phyloP scores from a whole-genome alignment of 345 rosid species.

The Boechera retrofracta region DNA sequence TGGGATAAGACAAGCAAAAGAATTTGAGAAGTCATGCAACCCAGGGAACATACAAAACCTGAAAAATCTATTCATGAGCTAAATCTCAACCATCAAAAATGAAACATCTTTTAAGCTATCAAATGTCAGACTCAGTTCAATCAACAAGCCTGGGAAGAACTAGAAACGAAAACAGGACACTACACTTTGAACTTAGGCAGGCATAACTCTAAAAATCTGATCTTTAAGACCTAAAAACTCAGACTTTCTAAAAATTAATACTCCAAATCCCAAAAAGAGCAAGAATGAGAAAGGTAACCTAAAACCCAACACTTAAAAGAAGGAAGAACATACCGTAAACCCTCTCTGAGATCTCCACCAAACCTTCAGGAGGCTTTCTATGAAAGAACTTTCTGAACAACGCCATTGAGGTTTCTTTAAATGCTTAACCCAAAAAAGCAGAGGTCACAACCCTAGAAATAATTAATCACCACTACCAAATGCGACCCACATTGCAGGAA shows the following conservation, averaged over 20 bases:
- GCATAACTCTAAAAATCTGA: not conserved
- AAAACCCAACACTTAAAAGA: conserved; percentile 32
- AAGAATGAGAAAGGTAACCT: not conserved
- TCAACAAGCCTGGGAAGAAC: not conserved
- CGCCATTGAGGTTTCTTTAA: conserved; percentile 58
- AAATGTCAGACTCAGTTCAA: not conserved
- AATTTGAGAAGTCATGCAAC: not conserved
- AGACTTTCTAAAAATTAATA: not conserved
- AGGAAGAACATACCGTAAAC: conserved; percentile 63
- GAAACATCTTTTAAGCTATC: conserved; percentile 25
- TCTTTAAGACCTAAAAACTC: not conserved
- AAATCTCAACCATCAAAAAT: conserved; percentile 3
- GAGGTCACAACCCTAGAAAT: conserved; percentile 25
- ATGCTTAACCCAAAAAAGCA: conserved; percentile 26
- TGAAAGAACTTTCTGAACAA: conserved; percentile 74
- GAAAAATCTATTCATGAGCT: conserved; percentile 4
- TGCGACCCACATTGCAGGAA: conserved; percentile 37
- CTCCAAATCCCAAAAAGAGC: not conserved
- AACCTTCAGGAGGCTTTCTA: conserved; percentile 78
- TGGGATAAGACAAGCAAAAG: not conserved
- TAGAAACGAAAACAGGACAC: conserved; percentile 13
- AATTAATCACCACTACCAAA: conserved; percentile 37
- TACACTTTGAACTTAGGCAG: not conserved
- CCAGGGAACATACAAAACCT: conserved; percentile 6
- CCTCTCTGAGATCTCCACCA: conserved; percentile 83